Base-by-base conservation (phyloP, 192 early-diverging fungal genomes). In the Umbelopsis isabellina region DNA sequence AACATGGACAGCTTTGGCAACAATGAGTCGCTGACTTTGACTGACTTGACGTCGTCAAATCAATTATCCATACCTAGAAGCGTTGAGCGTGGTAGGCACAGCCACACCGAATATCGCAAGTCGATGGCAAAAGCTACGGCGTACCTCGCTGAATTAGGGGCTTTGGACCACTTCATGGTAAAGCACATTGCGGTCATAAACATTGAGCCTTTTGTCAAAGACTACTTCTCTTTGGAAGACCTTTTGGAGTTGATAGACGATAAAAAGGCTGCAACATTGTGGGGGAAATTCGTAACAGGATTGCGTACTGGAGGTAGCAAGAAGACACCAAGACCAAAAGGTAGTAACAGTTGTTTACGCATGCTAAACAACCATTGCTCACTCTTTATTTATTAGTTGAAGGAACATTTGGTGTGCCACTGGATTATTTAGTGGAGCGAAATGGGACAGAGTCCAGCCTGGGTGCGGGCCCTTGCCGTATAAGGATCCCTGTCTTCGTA, bases 341-440 rank as follows among this genome's bases (percentile, higher is more conserved):
- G 84, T 86, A 80, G 1, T 49, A 16, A 53, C 27, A 53, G 12
- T 53, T 53, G 21, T 2, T 22, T 9, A 23, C 5, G 21, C 0
- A 2, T 20, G n/a, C n/a, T 8, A 25, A 2, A 2, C n/a, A 25
- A 21, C 73, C 8, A 67, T 46, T 45, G 10, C 46, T 61, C 12
- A 48, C 20, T 49, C 65, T 25, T 67, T 18, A 41, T 67, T 20
- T 30, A 2, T 46, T 27, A 77, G 75, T 73, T 65, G 90, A 87
- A 49, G 94, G 92, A 2, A 98, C 94, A 0, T 99, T 99, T 85
- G 96, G 95, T 49, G 92, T 94, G 6, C 85, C 92, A 4, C 79
- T 99, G 22, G 95, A 97, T 50, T 80, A 84, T 15, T 80, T 99
- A 27, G 86, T 96, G 13, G 91, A 96, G 65, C 82, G 88, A 46